These are phyloP conservation scores for Paracoccidioides lutzii DNA, from an alignment of 2,329 filamentous ascomycete species.

Conservation along the genomic window DNA sequence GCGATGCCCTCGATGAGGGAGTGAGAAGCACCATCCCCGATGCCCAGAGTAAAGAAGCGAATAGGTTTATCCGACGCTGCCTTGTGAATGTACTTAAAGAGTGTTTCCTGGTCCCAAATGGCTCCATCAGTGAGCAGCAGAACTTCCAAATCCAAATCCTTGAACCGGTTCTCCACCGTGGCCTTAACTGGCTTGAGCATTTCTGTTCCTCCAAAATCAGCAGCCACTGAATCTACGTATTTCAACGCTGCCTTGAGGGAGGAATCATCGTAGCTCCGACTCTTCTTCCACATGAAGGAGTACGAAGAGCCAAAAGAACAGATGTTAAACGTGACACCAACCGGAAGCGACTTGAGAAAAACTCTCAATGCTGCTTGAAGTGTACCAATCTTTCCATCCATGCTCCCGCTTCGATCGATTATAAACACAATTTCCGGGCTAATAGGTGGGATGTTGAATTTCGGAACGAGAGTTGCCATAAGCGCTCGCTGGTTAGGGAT, in stretches of 20 bases:
- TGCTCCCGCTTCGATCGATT: conserved; percentile 57
- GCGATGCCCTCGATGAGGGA: conserved; percentile 48
- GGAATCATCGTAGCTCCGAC: conserved; percentile 34
- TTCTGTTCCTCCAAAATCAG: conserved; percentile 43
- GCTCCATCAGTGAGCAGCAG: conserved; percentile 46
- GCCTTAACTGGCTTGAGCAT: conserved; percentile 37
- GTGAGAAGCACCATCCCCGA: conserved; percentile 43
- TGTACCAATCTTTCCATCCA: conserved; percentile 36
- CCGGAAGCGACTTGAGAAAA: conserved; percentile 47
- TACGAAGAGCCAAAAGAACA: conserved; percentile 42
- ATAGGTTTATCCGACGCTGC: conserved; percentile 32
- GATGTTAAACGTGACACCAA: conserved; percentile 45
- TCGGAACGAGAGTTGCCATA: conserved; percentile 59
- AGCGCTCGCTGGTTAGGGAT: conserved; percentile 50
- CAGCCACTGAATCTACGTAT: conserved; percentile 32
- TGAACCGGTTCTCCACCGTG: conserved; percentile 35
- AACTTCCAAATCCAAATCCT: conserved; percentile 38
- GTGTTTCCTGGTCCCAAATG: conserved; percentile 36
- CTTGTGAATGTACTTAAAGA: conserved; percentile 39
- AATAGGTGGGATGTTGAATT: conserved; percentile 47
- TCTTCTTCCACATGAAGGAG: conserved; percentile 37
- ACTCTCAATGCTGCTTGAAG: conserved; percentile 40
- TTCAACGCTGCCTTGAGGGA: conserved; percentile 33
- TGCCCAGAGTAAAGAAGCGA: conserved; percentile 44
- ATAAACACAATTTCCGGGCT: conserved; percentile 57